A percentile compares a stretch with the other conserved stretches of the same genome.
phyloP scores from a whole-genome alignment of 2,329 filamentous ascomycete species.

The Endoconidiophora laricicola region DNA sequence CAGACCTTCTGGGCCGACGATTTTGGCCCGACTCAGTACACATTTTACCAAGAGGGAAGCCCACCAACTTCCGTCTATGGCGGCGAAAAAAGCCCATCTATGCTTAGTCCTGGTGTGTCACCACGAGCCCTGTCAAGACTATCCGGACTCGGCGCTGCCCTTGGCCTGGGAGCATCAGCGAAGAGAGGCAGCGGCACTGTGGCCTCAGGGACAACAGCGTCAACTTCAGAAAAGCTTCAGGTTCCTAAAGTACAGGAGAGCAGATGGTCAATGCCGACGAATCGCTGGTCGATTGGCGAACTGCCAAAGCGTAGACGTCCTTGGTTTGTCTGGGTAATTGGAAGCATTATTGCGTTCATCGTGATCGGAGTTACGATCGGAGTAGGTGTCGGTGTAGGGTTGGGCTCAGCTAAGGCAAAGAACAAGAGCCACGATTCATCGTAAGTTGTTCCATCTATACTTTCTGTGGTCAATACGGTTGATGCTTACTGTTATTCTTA shows the following conservation, averaged over 20 bases:
- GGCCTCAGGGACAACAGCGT: background rate
- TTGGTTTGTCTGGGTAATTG: conserved; percentile 23
- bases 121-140: background rate
- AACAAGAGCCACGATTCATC: background rate
- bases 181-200: background rate
- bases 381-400: conserved; percentile 24
- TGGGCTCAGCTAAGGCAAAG: conserved; percentile 8
- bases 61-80: background rate
- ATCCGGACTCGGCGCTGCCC: background rate
- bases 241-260: background rate
- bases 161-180: background rate
- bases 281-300: conserved; percentile 13
- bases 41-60: conserved; percentile 8
- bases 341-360: conserved; percentile 19
- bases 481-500: background rate
- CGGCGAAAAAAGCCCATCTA: background rate
- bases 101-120: too few relatives aligned
- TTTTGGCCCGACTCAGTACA: conserved; percentile 11
- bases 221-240: background rate
- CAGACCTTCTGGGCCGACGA: background rate
- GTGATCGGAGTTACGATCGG: conserved; percentile 25
- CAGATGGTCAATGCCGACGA: conserved; percentile 13
- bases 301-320: conserved; percentile 19
- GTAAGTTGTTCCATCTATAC: background rate
- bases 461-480: background rate